Conservation (phyloP, 495 filamentous ascomycete species). For the Recurvomyces mirabilis region DNA sequence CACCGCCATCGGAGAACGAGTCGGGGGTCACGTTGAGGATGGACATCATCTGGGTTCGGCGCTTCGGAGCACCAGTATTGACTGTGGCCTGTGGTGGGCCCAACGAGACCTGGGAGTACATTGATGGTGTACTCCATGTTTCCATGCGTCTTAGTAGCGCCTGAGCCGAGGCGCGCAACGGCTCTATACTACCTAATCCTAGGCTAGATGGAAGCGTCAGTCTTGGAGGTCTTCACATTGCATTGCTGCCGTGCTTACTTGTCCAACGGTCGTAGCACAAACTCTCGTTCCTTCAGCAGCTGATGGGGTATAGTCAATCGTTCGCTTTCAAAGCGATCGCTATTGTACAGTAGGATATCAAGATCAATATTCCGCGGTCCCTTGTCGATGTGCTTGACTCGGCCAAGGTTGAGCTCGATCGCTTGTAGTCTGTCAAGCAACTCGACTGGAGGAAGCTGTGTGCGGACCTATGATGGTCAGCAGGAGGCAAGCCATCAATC, state of each 20-base stretch:
- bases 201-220: too few relatives aligned
- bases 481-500: too few relatives aligned
- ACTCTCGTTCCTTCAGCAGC: constrained; percentile 81
- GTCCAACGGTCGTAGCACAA: constrained; percentile 80
- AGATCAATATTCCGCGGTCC: constrained; percentile 89
- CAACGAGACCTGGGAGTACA: not conserved
- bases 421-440: constrained; percentile 70
- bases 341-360: constrained; percentile 82
- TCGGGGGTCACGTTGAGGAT: constrained; percentile 94
- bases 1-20: constrained; percentile 90
- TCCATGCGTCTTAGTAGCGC: too few relatives aligned
- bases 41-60: constrained; percentile 75
- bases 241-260: too few relatives aligned
- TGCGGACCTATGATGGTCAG: constrained; percentile 89
- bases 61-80: constrained; percentile 19
- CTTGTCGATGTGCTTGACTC: constrained; percentile 80
- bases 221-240: too few relatives aligned
- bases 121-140: too few relatives aligned
- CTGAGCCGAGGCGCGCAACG: too few relatives aligned
- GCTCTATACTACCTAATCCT: too few relatives aligned
- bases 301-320: constrained; percentile 76
- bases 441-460: constrained; percentile 57
- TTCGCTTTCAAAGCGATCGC: constrained; percentile 49
- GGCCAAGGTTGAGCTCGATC: constrained; percentile 67
- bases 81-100: not conserved